A percentile compares a stretch with the other conserved stretches of the same genome.
These are phyloP conservation scores for Neodidymelliopsis sp. DNA, from an alignment of 2,329 filamentous ascomycete genomes.

Conservation along the genomic window DNA sequence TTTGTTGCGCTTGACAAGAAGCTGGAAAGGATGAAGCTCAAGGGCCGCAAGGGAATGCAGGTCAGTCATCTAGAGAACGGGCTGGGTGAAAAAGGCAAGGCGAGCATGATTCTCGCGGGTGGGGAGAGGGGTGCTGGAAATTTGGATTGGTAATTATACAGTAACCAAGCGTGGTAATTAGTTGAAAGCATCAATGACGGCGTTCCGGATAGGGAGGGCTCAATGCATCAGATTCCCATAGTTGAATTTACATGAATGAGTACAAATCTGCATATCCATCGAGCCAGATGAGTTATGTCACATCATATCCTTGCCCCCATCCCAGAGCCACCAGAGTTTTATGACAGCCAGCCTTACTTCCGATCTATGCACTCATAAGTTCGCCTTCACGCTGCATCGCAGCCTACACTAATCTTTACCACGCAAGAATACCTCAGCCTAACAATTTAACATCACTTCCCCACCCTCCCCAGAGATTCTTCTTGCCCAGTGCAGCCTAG, in stretches of 20 bases:
- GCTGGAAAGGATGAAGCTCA: conserved; percentile 56
- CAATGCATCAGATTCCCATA: conserved; percentile 6
- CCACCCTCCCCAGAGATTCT: no score
- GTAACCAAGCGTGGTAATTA: neutral
- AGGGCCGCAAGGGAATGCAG: conserved; percentile 60
- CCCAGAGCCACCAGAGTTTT: no score
- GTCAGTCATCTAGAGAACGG: conserved; percentile 56
- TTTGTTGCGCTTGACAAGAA: conserved; percentile 65
- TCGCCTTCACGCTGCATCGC: no score
- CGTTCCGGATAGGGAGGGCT: neutral
- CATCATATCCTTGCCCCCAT: no score
- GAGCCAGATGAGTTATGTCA: no score
- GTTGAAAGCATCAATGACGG: neutral
- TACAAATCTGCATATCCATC: no score
- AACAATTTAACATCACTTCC: neutral
- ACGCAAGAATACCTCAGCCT: no score
- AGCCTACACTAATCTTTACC: no score
- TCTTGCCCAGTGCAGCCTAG: no score
- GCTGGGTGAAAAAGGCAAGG: conserved; percentile 54
- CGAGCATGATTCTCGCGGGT: conserved; percentile 55
- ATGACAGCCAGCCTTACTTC: no score
- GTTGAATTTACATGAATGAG: no score
- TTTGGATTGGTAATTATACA: conserved; percentile 53
- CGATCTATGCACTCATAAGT: no score
- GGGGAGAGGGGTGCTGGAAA: conserved; percentile 54